These are phyloP conservation scores for Arachnopeziza araneosa DNA, from an alignment of 2,329 filamentous ascomycete genomes.

Conservation along the genomic window DNA sequence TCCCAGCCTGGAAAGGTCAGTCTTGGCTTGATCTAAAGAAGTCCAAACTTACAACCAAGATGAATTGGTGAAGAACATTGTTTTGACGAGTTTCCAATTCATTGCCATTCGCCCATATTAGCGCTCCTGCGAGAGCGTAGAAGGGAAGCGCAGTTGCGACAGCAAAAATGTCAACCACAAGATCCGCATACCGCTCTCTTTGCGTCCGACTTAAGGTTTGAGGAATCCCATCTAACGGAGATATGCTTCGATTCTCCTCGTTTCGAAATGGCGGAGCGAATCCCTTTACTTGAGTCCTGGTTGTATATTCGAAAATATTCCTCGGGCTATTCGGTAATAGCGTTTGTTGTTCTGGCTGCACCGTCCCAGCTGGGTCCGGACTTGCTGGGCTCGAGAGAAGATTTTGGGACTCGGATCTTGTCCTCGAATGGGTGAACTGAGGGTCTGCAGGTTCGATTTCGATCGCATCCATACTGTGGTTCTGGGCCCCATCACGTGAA, in stretches of 20 bases:
- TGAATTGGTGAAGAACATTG: constrained; percentile 12
- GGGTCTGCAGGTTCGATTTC: constrained; percentile 3
- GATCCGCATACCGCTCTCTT: constrained; percentile 5
- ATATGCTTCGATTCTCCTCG: background rate
- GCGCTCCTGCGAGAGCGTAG: constrained; percentile 9
- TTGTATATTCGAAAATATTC: constrained; percentile 13
- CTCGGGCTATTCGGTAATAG: constrained; percentile 8
- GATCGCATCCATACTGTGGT: constrained; percentile 8
- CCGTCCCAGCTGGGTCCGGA: background rate
- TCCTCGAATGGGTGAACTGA: background rate
- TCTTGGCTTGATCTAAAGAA: background rate
- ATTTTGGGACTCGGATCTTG: background rate
- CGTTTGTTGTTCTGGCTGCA: constrained; percentile 10
- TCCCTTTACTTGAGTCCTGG: background rate
- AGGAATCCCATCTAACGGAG: constrained; percentile 8
- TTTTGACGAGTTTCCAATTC: background rate
- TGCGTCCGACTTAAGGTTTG: constrained; percentile 6
- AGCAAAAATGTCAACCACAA: constrained; percentile 6
- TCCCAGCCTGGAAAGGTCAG: constrained; percentile 12
- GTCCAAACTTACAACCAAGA: constrained; percentile 7
- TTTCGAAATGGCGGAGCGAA: background rate
- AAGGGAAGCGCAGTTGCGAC: constrained; percentile 9
- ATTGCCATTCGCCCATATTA: constrained; percentile 11
- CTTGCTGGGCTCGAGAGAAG: background rate
- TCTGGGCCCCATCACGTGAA: constrained; percentile 13